These are phyloP conservation scores for Prunus kanzakura DNA, from an alignment of 306 rosid species.

Conservation along the genomic window DNA sequence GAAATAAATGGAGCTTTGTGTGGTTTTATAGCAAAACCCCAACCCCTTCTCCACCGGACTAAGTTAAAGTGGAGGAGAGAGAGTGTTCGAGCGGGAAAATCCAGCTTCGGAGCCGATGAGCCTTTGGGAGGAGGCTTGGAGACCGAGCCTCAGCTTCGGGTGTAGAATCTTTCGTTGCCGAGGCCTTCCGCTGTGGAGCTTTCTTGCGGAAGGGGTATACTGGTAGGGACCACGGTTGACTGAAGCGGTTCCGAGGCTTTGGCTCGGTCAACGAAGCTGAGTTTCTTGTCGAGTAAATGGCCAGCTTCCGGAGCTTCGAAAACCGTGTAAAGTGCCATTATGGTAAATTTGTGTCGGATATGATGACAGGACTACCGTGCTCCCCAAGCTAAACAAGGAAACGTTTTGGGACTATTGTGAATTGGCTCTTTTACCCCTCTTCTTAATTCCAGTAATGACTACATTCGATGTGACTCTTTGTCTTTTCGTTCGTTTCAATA, in stretches of 20 bases:
- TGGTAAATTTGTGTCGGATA: constrained; percentile 14
- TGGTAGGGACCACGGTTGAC: constrained; percentile 3
- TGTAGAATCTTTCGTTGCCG: not conserved
- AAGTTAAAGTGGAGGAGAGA: constrained; percentile 21
- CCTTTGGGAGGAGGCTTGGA: constrained; percentile 22
- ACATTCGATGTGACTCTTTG: not conserved
- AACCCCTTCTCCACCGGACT: constrained; percentile 18
- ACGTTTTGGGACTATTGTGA: not conserved
- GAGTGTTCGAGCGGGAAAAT: constrained; percentile 65
- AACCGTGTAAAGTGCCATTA: constrained; percentile 32
- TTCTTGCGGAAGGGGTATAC: not conserved
- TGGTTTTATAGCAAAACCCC: not conserved
- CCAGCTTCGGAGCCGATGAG: not conserved
- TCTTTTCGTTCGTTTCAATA: no score
- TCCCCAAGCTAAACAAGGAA: constrained; percentile 28
- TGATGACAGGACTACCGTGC: constrained; percentile 28
- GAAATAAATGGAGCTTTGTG: not conserved
- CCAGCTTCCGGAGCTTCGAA: constrained; percentile 23
- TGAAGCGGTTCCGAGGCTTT: constrained; percentile 16
- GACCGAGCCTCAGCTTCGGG: constrained; percentile 22
- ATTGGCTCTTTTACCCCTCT: constrained; percentile 11
- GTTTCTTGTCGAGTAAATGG: constrained; percentile 2
- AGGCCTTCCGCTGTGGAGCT: not conserved
- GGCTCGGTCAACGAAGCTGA: constrained; percentile 26
- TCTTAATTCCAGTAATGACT: not conserved